Evolutionary conservation across 148 eudicot species (phyloP), one percentile per base, ranked within the genome.

Genomic region (Cornus controversa): DNA sequence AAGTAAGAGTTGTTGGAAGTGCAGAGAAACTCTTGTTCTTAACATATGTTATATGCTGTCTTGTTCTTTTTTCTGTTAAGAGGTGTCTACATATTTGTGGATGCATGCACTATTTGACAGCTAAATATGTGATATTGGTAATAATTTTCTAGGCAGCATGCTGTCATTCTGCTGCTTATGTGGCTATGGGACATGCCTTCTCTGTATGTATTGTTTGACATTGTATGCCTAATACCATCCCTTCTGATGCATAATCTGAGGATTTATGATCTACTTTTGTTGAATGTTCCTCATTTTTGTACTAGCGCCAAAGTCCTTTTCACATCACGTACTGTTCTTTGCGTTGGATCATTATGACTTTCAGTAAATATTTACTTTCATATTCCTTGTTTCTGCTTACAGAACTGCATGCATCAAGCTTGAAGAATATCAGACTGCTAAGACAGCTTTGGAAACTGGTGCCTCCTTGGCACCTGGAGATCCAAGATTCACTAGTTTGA

Each of bases 401-500:
- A 96, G 99, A 50, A 72, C 77, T 62, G 99, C 99, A 4, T 92
- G 95, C 74, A 72, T 96, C 72, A 89, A 92, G 88, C 98, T 96
- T 75, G 98, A 96, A 85, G 98, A 93, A 64, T 96, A 93, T 70
- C 89, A 93, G 81, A 92, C 98, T 82, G 98, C 98, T 6, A 96
- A 92, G 89, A 73, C 83, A 66, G 95, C 99, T 45, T 84, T 93
- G 62, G 92, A 89, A 84, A 80, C 86, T 36, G 99, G 99, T 76
- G 88, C 91, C 66, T 81, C 88, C 74, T 81, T 96, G 75, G 92
- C 97, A 42, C 90, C 91, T 15, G 87, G 66, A 68, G 96, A 93
- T 67, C 79, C 91, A 27, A 88, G 99, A 85, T 96, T 96, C 79
- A 75, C 80, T n/a, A 89, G 88, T 28, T 81, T 87, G 80, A 88